Evolutionary conservation across 2,329 filamentous ascomycete genomes (phyloP), one percentile per base, ranked within the genome.

Genomic region (Dryadomyces sulphureus): DNA sequence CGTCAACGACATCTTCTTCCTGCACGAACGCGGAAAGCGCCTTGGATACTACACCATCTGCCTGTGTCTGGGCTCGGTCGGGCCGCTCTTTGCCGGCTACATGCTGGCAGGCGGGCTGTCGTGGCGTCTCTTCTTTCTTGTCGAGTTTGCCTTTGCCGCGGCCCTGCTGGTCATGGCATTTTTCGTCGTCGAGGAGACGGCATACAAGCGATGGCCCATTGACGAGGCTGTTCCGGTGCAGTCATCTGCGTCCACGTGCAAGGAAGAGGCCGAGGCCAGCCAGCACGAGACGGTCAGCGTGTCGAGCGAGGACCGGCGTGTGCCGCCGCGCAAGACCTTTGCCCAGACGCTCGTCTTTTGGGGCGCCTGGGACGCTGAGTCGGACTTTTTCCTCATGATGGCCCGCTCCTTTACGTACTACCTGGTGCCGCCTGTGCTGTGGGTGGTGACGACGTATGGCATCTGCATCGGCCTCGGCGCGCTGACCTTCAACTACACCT

Each of bases 71-170:
- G 73, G 73, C 5, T 62, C 71, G 0, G 71, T 70, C 0, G 72
- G 73, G 1, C 72, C 75, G 0, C 60, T 79, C 1, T 76, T 73
- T 42, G 72, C 75, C 1, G 73, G 74, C 12, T 78, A 77, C 56
- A 78, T 79, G 73, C 67, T 79, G 7, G 65, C 68, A 0, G 73
- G 65, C 1, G 70, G 71, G 9, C 69, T 73, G 53, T 75, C 72
- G 7, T 79, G 74, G 73, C 63, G 70, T 16, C 65, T 78, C 0
- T 79, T 73, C 61, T 79, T 78, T 62, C 77, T 77, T 55, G 73
- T 78, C 45, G 67, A 71, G 50, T 65, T 74, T 41, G 75, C 72
- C 3, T 77, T 79, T 41, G 57, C 49, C 20, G 50, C 38, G 0
- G 57, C 55, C 4, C 51, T 62, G 8, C 41, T 61, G 6, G 46